phyloP scores from a whole-genome alignment of 2,329 filamentous ascomycete species.

The Talaromyces sp. region DNA sequence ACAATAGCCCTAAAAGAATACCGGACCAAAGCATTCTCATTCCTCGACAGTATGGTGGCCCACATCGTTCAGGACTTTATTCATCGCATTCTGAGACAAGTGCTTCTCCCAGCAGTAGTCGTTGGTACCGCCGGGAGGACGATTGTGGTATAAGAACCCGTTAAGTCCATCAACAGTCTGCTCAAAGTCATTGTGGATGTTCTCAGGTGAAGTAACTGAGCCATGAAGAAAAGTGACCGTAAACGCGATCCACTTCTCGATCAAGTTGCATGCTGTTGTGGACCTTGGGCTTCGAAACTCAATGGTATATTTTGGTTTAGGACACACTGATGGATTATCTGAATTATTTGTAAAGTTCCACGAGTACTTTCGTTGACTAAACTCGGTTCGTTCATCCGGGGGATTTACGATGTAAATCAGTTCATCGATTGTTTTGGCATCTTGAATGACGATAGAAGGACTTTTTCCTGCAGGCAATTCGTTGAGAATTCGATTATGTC shows the following conservation, averaged over 20 bases:
- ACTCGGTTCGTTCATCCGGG: too few relatives aligned
- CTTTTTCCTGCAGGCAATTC: not conserved
- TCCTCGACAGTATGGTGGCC: not conserved
- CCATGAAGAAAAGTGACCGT: constrained; percentile 5
- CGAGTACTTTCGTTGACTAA: not conserved
- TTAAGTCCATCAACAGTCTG: not conserved
- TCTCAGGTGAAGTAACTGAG: not conserved
- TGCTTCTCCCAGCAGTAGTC: not conserved
- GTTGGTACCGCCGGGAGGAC: not conserved
- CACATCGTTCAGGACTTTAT: not conserved
- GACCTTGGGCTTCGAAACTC: not conserved
- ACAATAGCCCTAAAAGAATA: not conserved
- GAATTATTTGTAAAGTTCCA: constrained; percentile 2
- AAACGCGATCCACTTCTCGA: constrained; percentile 6
- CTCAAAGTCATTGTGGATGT: not conserved
- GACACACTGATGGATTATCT: not conserved
- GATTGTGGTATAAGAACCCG: not conserved
- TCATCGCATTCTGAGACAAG: not conserved
- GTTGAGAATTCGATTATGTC: not conserved
- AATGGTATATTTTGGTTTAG: not conserved
- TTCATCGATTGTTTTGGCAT: not conserved
- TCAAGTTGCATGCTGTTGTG: not conserved
- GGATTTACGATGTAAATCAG: not conserved
- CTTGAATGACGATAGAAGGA: not conserved
- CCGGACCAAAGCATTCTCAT: not conserved